Evolutionary conservation across 140 eudicot species (phyloP).

Genomic region (Stevia rebaudiana): DNA sequence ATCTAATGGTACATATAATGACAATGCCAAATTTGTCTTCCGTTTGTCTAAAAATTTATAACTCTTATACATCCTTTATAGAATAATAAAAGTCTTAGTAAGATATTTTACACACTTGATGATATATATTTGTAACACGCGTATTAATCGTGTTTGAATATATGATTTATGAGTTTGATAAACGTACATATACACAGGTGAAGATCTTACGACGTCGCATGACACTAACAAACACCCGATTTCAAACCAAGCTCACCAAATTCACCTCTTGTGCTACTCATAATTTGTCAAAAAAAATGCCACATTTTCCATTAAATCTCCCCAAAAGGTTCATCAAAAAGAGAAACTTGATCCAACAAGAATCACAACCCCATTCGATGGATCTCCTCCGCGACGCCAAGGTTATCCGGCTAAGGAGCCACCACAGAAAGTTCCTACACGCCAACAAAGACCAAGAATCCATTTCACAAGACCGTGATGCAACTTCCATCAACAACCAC

Average conservation of each 20-base stretch:
- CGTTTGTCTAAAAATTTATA: too few relatives aligned
- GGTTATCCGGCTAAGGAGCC: slow-evolving; percentile 49
- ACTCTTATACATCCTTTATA: too few relatives aligned
- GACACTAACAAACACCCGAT: slow-evolving; percentile 22
- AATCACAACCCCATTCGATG: slow-evolving; percentile 34
- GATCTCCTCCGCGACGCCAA: slow-evolving; percentile 51
- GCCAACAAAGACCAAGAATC: slow-evolving; percentile 69
- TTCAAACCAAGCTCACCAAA: slow-evolving; percentile 20
- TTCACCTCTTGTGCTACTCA: background rate
- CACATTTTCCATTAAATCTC: slow-evolving; percentile 15
- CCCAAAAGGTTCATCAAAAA: background rate
- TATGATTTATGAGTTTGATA: too few relatives aligned
- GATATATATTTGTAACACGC: too few relatives aligned
- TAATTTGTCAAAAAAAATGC: slow-evolving; percentile 17
- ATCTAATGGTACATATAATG: too few relatives aligned
- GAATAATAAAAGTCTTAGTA: too few relatives aligned
- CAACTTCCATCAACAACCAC: slow-evolving; percentile 33
- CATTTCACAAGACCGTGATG: slow-evolving; percentile 52
- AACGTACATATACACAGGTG: background rate
- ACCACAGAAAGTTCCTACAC: slow-evolving; percentile 63
- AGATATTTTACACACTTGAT: too few relatives aligned
- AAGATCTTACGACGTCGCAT: slow-evolving; percentile 10
- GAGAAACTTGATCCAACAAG: background rate
- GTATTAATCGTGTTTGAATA: too few relatives aligned
- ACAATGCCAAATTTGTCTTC: too few relatives aligned